Conservation (phyloP, 805 yeast genomes). For the Phaffomyces opuntiae region DNA sequence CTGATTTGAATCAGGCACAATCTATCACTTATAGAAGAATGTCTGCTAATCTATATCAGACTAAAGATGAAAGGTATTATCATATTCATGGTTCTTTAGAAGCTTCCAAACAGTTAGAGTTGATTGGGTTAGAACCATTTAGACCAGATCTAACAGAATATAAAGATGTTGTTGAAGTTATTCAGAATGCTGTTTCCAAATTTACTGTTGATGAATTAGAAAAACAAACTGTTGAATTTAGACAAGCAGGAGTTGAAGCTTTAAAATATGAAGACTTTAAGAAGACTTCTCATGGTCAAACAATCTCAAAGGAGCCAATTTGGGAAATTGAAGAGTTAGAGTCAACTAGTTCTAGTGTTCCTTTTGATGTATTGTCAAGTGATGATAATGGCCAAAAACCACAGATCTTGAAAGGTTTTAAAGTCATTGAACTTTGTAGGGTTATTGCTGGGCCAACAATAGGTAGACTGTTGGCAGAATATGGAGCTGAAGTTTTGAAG, state of each 20-base stretch:
- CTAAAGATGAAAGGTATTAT: conserved; percentile 2
- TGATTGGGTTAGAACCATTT: conserved; percentile 2
- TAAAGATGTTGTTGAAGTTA: conserved; percentile 1
- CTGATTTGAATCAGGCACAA: conserved; percentile 5
- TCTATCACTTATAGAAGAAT: conserved; percentile 7
- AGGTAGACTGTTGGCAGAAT: conserved; percentile 5
- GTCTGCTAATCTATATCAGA: conserved; percentile 6
- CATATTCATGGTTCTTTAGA: conserved; percentile 7
- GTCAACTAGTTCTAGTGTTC: background rate
- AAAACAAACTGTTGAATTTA: conserved; percentile 1
- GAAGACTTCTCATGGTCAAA: background rate
- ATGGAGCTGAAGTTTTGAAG: conserved; percentile 6
- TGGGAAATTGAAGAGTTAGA: conserved; percentile 1
- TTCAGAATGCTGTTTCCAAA: conserved; percentile 1
- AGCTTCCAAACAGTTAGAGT: conserved; percentile 4
- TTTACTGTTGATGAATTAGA: conserved; percentile 5
- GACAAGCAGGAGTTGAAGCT: conserved; percentile 7
- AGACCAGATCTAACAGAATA: conserved; percentile 2
- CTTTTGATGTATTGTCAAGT: too few relatives aligned
- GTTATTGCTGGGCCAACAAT: conserved; percentile 7
- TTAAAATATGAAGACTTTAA: conserved; percentile 3
- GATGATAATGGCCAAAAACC: too few relatives aligned
- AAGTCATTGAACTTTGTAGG: conserved; percentile 5
- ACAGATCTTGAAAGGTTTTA: conserved; percentile 3
- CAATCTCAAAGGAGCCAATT: background rate